Base-by-base conservation (phyloP, 257 asterid species). In the Jacaranda copaia region DNA sequence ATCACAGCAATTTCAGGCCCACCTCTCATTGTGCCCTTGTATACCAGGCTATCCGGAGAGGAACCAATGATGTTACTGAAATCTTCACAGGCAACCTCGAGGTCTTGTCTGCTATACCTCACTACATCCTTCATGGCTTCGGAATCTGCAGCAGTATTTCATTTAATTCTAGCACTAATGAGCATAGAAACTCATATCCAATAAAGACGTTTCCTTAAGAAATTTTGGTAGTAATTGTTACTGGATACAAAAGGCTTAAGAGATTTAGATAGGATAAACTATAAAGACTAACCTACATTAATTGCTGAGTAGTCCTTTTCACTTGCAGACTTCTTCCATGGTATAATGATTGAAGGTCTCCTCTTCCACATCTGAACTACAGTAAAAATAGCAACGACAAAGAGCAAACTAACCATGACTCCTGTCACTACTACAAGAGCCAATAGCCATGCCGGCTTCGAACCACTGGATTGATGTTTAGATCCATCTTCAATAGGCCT, bases 11-110 rank as follows among this genome's bases (percentile, higher is more conserved):
- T 85, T 79, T 96, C 97, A 3, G 93, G 94, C 51, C 98, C 99
- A 35, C 94, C 88, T 80, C 87, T 90, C 77, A 93, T 76, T 40
- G 85, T 96, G 43, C 99, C 98, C 82, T 96, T 96, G 81, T 90
- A 93, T 12, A 93, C 94, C 16, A 86, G 65, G 75, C 97, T 91
- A 56, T 91, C 96, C 0, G 97, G 87, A 62, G 96, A 91, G 18
- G 97, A 87, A 20, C 97, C 98, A 9, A 96, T 96, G 63, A 96
- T 96, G 84, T 96, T 96, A 89, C 98, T 96, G 82, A 96, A 96
- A 86, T 93, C 99, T 89, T 96, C 99, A 77, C 99, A 96, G 46
- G 99, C 99, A 42, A 88, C 83, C 84, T 93, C 98, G 3, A 96
- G 97, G 77, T 93, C 99, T 83, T 88, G 95, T 80, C 97, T 76